Conservation (phyloP, 306 rosid genomes). For the Dryas octopetala region DNA sequence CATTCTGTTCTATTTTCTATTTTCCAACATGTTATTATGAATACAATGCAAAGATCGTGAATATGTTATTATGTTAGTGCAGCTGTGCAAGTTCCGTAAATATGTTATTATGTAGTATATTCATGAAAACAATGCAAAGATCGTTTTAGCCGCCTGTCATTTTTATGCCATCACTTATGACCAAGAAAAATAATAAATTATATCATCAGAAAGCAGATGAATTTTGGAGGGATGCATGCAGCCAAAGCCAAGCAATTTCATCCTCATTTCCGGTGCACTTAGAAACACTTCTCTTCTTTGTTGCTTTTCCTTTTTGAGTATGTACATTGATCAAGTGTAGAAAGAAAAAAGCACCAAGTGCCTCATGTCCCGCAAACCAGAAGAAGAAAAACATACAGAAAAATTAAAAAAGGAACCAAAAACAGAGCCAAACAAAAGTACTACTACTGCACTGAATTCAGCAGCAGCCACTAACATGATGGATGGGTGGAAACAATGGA, state of each 20-base stretch:
- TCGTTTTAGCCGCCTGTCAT: too few species aligned
- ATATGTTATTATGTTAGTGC: too few species aligned
- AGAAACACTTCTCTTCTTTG: slow-evolving; percentile 19
- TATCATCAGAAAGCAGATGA: too few species aligned
- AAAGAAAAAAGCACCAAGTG: slow-evolving; percentile 25
- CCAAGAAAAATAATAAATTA: not conserved
- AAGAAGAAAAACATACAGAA: slow-evolving; percentile 4
- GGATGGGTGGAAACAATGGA: not conserved
- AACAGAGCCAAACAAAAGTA: slow-evolving; percentile 16
- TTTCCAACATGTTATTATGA: too few species aligned
- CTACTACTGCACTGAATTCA: slow-evolving; percentile 23
- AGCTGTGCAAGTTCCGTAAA: too few species aligned
- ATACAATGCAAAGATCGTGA: too few species aligned
- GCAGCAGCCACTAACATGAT: slow-evolving; percentile 11
- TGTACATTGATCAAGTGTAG: slow-evolving; percentile 43
- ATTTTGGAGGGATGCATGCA: not conserved
- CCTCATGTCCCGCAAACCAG: slow-evolving; percentile 34
- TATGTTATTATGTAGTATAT: too few species aligned
- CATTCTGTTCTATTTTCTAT: not conserved
- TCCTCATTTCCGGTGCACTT: slow-evolving; percentile 30
- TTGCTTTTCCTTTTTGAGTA: slow-evolving; percentile 22
- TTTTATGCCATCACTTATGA: not conserved
- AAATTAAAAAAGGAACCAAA: slow-evolving; percentile 7
- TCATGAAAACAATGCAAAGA: too few species aligned
- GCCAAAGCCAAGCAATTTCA: slow-evolving; percentile 5